These are phyloP conservation scores for Apophysomyces elegans DNA, from an alignment of 371 early-diverging fungal genomes.

Conservation along the genomic window DNA sequence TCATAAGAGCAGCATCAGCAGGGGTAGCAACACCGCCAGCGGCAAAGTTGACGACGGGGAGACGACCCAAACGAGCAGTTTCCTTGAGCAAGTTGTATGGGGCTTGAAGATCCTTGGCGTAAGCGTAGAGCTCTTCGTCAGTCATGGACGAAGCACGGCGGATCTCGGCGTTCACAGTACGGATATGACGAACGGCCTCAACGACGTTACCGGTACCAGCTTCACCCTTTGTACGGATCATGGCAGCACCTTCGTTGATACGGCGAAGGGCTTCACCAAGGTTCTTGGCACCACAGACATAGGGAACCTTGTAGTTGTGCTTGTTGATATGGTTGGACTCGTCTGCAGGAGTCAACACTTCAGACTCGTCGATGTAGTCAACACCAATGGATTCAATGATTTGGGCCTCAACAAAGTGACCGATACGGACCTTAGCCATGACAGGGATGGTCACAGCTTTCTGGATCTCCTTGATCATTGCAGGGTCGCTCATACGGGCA, in stretches of 20 bases:
- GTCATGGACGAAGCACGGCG: constrained; percentile 73
- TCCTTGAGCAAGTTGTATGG: constrained; percentile 90
- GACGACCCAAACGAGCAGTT: constrained; percentile 85
- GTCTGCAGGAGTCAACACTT: constrained; percentile 96
- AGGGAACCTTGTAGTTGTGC: constrained; percentile 90
- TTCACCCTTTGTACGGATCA: constrained; percentile 98
- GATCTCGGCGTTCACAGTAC: constrained; percentile 87
- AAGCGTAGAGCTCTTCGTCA: constrained; percentile 78
- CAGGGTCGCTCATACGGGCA: constrained; percentile 98
- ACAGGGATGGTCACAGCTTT: constrained; percentile 97
- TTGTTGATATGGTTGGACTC: constrained; percentile 94
- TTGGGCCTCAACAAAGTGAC: constrained; percentile 98
- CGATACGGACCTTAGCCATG: constrained; percentile 98
- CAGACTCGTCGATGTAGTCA: constrained; percentile 97
- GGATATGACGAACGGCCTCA: constrained; percentile 94
- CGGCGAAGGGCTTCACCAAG: constrained; percentile 97
- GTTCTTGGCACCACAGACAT: constrained; percentile 96
- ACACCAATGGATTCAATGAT: constrained; percentile 90
- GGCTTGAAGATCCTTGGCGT: constrained; percentile 93
- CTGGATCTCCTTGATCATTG: constrained; percentile 96
- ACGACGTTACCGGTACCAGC: constrained; percentile 97
- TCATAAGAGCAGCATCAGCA: constrained; percentile 96
- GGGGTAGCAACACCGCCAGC: constrained; percentile 98
- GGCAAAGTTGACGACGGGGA: constrained; percentile 98
- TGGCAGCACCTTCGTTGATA: constrained; percentile 96